These are phyloP conservation scores for Sistotremastrum suecicum DNA, from an alignment of 768 basidiomycete genomes.

Conservation along the genomic window DNA sequence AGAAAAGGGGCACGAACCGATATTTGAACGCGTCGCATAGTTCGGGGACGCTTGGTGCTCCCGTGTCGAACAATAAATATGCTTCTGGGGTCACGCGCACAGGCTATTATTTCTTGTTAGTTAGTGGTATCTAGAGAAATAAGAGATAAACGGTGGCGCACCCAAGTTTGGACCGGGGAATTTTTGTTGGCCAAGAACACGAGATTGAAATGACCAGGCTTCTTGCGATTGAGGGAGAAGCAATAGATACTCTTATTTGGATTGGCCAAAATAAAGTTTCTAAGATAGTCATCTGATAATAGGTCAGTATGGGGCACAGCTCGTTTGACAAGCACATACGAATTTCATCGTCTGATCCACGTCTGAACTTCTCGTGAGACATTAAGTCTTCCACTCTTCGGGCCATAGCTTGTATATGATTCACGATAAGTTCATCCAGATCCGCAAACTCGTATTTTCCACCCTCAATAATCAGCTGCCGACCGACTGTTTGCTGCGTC, in stretches of 20 bases:
- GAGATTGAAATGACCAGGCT: slow-evolving; percentile 86
- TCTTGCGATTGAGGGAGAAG: slow-evolving; percentile 79
- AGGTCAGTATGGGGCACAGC: slow-evolving; percentile 1
- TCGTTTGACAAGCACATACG: slow-evolving; percentile 39
- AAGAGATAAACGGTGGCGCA: slow-evolving; percentile 21
- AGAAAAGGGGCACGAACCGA: slow-evolving; percentile 26
- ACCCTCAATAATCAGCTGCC: slow-evolving; percentile 54
- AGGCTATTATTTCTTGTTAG: slow-evolving; percentile 32
- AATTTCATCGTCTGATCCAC: slow-evolving; percentile 74
- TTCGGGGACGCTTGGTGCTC: slow-evolving; percentile 83
- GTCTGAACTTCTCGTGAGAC: slow-evolving; percentile 91
- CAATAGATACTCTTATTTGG: slow-evolving; percentile 93
- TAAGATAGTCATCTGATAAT: slow-evolving; percentile 62
- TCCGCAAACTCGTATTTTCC: slow-evolving; percentile 75
- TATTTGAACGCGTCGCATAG: slow-evolving; percentile 97
- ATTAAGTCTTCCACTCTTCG: slow-evolving; percentile 89
- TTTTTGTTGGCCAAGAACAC: slow-evolving; percentile 90
- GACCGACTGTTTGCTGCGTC: slow-evolving; percentile 47
- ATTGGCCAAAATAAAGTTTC: slow-evolving; percentile 84
- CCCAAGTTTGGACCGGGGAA: slow-evolving; percentile 84
- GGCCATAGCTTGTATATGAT: slow-evolving; percentile 89
- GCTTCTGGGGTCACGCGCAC: slow-evolving; percentile 79
- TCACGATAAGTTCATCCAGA: slow-evolving; percentile 93
- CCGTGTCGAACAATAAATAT: slow-evolving; percentile 81
- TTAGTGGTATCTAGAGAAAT: background rate